These are phyloP conservation scores for Magnusiomyces paraingens DNA, from an alignment of 1,139 yeast species.

Conservation along the genomic window DNA sequence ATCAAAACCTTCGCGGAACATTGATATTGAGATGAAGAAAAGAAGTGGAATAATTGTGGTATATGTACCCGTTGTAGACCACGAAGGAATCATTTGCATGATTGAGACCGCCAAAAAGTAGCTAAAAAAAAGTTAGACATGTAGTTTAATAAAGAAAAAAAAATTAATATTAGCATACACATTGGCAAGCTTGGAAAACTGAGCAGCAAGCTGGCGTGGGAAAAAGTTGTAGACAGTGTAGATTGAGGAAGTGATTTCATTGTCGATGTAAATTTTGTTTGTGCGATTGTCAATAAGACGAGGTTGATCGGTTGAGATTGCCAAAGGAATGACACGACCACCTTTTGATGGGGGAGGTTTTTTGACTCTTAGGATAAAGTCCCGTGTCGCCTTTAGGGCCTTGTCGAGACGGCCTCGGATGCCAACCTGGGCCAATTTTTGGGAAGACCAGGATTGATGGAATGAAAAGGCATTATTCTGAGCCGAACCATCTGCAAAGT, in stretches of 20 bases:
- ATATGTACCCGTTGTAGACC: constrained; percentile 97
- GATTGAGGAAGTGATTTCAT: constrained; percentile 77
- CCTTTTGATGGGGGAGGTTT: constrained; percentile 49
- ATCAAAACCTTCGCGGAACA: constrained; percentile 88
- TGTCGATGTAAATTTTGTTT: constrained; percentile 55
- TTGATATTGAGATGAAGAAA: constrained; percentile 84
- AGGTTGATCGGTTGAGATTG: constrained; percentile 27
- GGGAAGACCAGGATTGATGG: constrained; percentile 30
- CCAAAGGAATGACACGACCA: constrained; percentile 73
- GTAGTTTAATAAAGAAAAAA: not conserved
- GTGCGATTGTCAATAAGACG: constrained; percentile 59
- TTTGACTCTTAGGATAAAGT: constrained; percentile 40
- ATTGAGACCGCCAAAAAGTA: constrained; percentile 81
- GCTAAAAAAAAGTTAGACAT: constrained; percentile 6
- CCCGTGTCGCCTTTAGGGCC: constrained; percentile 11
- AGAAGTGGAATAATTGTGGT: constrained; percentile 87
- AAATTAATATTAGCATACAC: constrained; percentile 30
- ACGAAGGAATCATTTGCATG: constrained; percentile 90
- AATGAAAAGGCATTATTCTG: constrained; percentile 15
- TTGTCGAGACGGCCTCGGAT: constrained; percentile 9
- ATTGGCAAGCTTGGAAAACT: constrained; percentile 88
- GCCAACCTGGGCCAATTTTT: constrained; percentile 19
- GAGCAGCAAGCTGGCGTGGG: constrained; percentile 85
- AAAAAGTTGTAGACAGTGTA: constrained; percentile 75
- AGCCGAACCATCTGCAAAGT: constrained; percentile 6